These are phyloP conservation scores for Melaleuca quinquenervia DNA, from an alignment of 345 rosid genomes.

Conservation along the genomic window DNA sequence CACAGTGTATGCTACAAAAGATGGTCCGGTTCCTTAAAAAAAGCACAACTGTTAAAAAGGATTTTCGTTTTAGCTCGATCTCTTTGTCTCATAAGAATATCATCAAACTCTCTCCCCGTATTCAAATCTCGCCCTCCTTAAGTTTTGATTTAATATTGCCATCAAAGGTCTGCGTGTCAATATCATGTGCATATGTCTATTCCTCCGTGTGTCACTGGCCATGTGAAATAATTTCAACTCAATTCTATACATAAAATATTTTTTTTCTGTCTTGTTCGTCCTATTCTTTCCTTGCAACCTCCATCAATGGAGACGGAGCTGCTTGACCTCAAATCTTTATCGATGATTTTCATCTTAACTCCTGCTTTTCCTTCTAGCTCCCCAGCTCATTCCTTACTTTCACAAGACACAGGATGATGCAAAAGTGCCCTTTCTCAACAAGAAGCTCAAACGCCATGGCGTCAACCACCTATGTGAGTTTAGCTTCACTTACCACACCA, in stretches of 20 bases:
- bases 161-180: not conserved
- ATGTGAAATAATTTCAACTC: no score
- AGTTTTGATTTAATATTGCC: not conserved
- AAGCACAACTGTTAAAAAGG: not conserved
- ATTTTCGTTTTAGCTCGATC: not conserved
- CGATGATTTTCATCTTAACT: not conserved
- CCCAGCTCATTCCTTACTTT: not conserved
- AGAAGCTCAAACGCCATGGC: not conserved
- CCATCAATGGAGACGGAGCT: not conserved
- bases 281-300: not conserved
- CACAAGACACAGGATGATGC: not conserved
- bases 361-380: not conserved
- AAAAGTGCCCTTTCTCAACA: not conserved
- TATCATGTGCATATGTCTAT: no score
- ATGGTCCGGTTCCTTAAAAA: not conserved
- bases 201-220: no score
- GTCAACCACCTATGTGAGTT: not conserved
- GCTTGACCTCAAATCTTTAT: not conserved
- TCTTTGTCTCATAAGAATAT: no score
- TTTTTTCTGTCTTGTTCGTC: no score
- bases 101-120: not conserved
- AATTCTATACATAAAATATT: no score
- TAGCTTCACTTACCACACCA: not conserved
- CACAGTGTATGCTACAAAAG: not conserved
- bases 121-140: not conserved